Percentiles rank a stretch among this genome's conserved stretches.
Conservation (phyloP, 495 filamentous ascomycete genomes). For the Penicillium canescens region DNA sequence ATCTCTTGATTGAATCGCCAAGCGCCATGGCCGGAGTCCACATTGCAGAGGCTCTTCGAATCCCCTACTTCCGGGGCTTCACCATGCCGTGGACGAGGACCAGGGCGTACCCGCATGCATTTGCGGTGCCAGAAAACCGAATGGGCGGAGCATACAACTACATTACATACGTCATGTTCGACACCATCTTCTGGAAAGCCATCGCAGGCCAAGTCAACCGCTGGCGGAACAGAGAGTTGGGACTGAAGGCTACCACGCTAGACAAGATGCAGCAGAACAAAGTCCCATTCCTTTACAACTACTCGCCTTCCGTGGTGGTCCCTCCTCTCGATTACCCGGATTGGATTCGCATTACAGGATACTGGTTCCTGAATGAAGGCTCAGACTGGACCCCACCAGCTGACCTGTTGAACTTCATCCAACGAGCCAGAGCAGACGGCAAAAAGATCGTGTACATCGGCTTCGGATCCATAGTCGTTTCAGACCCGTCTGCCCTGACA, state of each 20-base stretch:
- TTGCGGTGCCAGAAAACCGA: conserved; percentile 90
- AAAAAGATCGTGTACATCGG: conserved; percentile 97
- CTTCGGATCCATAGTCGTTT: conserved; percentile 95
- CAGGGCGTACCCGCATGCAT: conserved; percentile 93
- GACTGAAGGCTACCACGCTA: conserved; percentile 75
- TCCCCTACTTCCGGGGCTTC: conserved; percentile 97
- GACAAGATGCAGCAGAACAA: conserved; percentile 96
- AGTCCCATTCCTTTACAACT: conserved; percentile 97
- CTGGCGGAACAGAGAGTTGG: conserved; percentile 81
- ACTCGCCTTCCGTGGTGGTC: conserved; percentile 86
- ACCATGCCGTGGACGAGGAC: conserved; percentile 99
- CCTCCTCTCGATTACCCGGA: conserved; percentile 95
- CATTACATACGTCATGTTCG: conserved; percentile 95
- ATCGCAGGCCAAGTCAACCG: conserved; percentile 90
- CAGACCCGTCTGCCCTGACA: conserved; percentile 83
- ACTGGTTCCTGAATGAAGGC: conserved; percentile 93
- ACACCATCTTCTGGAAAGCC: conserved; percentile 94
- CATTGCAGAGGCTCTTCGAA: conserved; percentile 91
- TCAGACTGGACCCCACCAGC: conserved; percentile 70
- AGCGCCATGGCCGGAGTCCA: conserved; percentile 98
- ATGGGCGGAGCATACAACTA: conserved; percentile 96
- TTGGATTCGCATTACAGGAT: conserved; percentile 95
- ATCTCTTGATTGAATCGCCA: conserved; percentile 93
- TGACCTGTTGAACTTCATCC: conserved; percentile 79
- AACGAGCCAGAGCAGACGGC: conserved; percentile 70